Base-by-base conservation (phyloP, 768 basidiomycete species). In the Ramaria rubella region DNA sequence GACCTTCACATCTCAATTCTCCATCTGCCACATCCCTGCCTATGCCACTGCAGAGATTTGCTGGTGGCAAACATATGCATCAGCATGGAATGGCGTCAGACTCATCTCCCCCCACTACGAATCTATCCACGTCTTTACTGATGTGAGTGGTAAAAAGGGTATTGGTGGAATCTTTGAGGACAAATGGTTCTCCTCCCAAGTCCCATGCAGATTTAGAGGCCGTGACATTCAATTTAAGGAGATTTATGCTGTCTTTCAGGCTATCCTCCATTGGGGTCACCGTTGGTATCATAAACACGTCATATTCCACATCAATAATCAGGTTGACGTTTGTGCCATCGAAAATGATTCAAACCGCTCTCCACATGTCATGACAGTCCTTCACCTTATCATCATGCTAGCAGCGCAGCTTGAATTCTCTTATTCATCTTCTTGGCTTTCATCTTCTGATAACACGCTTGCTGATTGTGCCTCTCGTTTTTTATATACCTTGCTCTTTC, bases 71-170 rank as follows among this genome's bases (percentile, higher is more conserved):
- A 52, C 49, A 7, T 65, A 68, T 49, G 43, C 61, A 30, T 17
- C 59, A 0, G 19, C 58, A 1, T 74, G 68, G 69, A 73, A 72
- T 48, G 69, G 70, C 6, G 59, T 69, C 48, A 52, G 19, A 1
- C 19, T 60, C 49, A n/a, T 62, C 1, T 54, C 21, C 9, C 61
- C 48, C n/a, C 3, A 30, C 9, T 49, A 45, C 2, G 54, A 50
- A 11, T 45, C 58, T 7, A 5, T 68, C 5, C 26, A 59, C 14
- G 52, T 73, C 19, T 63, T 61, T 52, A 72, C 70, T 3, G 70
- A 73, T 58, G 69, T 69, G 1, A 72, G 70, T 36, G 67, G 72
- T 15, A 40, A 49, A 19, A 68, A 68, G 40, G 71, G 70, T 27
- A n/a, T 52, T n/a, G 63, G 63, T 8, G 68, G 71, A 9, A 23